Conservation (phyloP, 176 grass and related monocot species). For the Puya raimondii region DNA sequence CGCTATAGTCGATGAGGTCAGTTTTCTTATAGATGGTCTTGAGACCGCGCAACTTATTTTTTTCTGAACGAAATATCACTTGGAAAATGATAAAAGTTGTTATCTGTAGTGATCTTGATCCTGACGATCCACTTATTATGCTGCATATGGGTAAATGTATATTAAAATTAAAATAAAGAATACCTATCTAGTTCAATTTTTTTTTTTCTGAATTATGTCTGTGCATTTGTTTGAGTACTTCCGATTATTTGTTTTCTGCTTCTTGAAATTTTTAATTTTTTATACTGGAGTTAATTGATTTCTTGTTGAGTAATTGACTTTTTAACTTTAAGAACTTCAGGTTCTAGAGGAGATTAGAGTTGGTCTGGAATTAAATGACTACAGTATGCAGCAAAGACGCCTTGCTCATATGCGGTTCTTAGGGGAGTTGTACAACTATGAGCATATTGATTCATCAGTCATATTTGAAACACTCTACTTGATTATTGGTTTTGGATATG, state of each 20-base stretch:
- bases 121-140: too few species aligned
- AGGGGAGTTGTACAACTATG: constrained; percentile 91
- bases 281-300: not conserved
- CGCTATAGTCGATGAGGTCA: constrained; percentile 81
- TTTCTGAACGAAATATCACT: not conserved
- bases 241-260: too few species aligned
- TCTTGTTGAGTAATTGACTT: not conserved
- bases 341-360: constrained; percentile 92
- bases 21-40: constrained; percentile 14
- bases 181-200: too few species aligned
- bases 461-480: constrained; percentile 93
- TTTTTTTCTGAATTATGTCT: too few species aligned
- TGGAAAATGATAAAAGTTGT: not conserved
- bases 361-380: constrained; percentile 92
- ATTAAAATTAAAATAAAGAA: too few species aligned
- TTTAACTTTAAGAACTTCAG: constrained; percentile 34
- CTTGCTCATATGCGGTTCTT: constrained; percentile 92
- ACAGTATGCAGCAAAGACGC: constrained; percentile 79
- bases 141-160: too few species aligned
- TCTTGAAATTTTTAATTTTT: too few species aligned
- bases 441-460: constrained; percentile 82
- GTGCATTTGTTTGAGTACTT: too few species aligned
- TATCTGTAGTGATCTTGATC: too few species aligned
- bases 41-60: not conserved
- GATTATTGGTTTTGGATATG: constrained; percentile 71